These are phyloP conservation scores for Blastocystis sp. DNA, from an alignment of 352 stramenopile species.

Conservation along the genomic window DNA sequence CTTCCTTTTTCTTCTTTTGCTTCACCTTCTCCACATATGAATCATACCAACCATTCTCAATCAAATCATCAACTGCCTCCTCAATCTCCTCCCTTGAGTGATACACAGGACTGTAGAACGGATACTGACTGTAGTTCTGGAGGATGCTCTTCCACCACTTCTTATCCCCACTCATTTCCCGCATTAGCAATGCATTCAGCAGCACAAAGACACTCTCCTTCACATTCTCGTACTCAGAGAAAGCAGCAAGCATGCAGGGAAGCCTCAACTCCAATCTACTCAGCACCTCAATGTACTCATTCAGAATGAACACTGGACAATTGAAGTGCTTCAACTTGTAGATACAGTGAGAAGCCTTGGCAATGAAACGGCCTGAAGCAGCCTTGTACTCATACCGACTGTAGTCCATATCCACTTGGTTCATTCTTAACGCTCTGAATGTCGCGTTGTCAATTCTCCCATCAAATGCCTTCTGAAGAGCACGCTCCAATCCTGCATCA, in stretches of 20 bases:
- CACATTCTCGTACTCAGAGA: neutral
- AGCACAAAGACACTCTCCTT: neutral
- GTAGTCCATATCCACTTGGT: neutral
- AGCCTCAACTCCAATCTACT: neutral
- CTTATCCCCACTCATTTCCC: neutral
- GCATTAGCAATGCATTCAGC: neutral
- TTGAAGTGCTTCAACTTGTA: neutral
- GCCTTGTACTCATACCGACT: neutral
- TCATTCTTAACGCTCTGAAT: neutral
- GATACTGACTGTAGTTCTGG: constrained; percentile 1
- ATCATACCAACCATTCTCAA: constrained; percentile 11
- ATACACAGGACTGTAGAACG: neutral
- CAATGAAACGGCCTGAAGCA: neutral
- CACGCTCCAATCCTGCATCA: neutral
- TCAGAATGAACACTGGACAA: constrained; percentile 9
- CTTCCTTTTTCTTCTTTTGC: constrained; percentile 8
- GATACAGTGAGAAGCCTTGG: neutral
- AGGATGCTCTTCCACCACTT: neutral
- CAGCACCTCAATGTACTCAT: constrained; percentile 1
- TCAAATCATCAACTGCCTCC: constrained; percentile 3
- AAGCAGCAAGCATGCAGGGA: neutral
- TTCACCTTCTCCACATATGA: constrained; percentile 3
- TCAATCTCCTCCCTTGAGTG: neutral
- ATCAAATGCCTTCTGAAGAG: neutral
- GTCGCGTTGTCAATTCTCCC: constrained; percentile 1